Conservation (phyloP, 129 eudicot species). For the Saposhnikovia divaricata region DNA sequence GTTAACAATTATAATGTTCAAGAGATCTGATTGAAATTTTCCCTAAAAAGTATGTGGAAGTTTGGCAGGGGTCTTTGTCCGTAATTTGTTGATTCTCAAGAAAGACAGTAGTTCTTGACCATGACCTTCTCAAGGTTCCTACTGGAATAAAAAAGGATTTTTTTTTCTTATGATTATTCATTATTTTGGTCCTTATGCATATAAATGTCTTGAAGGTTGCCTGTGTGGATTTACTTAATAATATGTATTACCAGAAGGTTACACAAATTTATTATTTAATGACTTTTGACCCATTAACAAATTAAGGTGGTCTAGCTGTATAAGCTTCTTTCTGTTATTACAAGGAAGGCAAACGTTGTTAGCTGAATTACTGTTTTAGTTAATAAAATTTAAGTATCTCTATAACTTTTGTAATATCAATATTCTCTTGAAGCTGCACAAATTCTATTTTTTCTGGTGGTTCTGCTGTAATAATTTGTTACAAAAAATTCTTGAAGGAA, state of each 20-base stretch:
- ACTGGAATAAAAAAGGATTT: neutral
- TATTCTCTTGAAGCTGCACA: neutral
- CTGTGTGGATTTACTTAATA: neutral
- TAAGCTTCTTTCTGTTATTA: neutral
- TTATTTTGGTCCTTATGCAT: neutral
- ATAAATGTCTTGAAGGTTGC: neutral
- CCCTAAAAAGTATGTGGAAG: neutral
- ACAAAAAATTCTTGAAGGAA: constrained; percentile 27
- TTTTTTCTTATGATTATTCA: neutral
- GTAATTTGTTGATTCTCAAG: neutral
- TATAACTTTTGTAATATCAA: neutral
- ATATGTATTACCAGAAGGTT: neutral
- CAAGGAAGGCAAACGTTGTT: neutral
- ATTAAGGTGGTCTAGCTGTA: neutral
- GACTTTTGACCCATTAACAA: neutral
- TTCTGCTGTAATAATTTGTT: neutral
- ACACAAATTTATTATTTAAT: neutral
- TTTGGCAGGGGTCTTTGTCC: neutral
- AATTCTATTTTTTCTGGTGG: neutral
- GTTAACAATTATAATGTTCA: neutral
- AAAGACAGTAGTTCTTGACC: neutral
- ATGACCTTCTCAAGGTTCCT: neutral
- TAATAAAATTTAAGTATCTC: neutral
- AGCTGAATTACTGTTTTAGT: neutral
- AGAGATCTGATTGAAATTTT: neutral